Conservation (phyloP, 306 rosid species). For the Morella rubra region DNA sequence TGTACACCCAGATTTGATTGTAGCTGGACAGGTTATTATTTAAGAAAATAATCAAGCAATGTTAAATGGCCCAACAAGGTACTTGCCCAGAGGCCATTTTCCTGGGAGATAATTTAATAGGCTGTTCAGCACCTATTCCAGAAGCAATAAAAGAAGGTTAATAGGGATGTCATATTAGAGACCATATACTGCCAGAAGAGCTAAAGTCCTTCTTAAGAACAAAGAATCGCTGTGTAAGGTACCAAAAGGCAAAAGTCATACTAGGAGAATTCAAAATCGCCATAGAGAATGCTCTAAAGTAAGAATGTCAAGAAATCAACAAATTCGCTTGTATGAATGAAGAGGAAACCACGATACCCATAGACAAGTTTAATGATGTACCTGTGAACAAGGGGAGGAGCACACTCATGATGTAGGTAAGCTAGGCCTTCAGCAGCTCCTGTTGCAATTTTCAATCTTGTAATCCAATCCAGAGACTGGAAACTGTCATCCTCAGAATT, state of each 20-base stretch:
- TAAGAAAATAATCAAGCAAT: neutral
- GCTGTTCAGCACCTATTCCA: neutral
- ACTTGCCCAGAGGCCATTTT: neutral
- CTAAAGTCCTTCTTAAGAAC: neutral
- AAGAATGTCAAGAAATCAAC: neutral
- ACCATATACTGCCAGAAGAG: neutral
- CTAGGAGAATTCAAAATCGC: neutral
- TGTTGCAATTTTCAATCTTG: constrained; percentile 83
- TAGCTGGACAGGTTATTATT: neutral
- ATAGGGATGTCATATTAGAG: neutral
- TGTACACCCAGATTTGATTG: neutral
- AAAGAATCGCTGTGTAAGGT: neutral
- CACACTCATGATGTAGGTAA: constrained; percentile 75
- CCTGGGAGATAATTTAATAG: neutral
- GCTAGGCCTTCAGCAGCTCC: constrained; percentile 92
- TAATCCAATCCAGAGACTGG: constrained; percentile 89
- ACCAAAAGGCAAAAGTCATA: constrained; percentile 3
- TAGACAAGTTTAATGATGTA: constrained; percentile 30
- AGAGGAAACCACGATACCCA: constrained; percentile 2
- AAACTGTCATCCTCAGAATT: constrained; percentile 41
- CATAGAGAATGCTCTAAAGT: neutral
- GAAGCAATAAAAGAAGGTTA: neutral
- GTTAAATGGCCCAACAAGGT: neutral
- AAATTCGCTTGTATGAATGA: constrained; percentile 17
- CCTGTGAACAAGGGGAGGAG: constrained; percentile 94